A percentile compares a stretch with the other conserved stretches of the same genome.
These are phyloP conservation scores for Myrica gale DNA, from an alignment of 306 rosid genomes.

Conservation along the genomic window DNA sequence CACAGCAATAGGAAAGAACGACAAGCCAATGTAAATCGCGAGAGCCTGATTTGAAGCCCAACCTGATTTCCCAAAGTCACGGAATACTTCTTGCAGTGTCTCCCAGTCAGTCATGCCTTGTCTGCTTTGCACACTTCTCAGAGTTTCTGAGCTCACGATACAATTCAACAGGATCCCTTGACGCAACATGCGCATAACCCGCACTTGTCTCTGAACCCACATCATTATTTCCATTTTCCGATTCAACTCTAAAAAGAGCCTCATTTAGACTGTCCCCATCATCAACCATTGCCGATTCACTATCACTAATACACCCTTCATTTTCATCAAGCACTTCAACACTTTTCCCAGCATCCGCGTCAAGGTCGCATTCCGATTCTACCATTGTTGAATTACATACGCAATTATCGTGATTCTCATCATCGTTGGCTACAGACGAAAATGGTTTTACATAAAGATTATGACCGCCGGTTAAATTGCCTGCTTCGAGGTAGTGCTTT, in stretches of 20 bases:
- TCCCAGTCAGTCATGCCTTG: slow-evolving; percentile 46
- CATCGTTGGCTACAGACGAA: slow-evolving; percentile 37
- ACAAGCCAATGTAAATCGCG: slow-evolving; percentile 82
- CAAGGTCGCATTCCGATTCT: slow-evolving; percentile 34
- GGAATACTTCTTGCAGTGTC: slow-evolving; percentile 36
- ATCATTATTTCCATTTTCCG: slow-evolving; percentile 16
- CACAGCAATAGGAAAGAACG: slow-evolving; percentile 83
- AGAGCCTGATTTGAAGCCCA: slow-evolving; percentile 92
- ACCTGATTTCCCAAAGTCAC: slow-evolving; percentile 53
- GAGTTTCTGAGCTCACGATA: slow-evolving; percentile 45
- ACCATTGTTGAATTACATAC: slow-evolving; percentile 2
- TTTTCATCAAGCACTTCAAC: slow-evolving; percentile 30
- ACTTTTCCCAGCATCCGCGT: slow-evolving; percentile 48
- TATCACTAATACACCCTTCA: slow-evolving; percentile 22
- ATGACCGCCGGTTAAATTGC: slow-evolving; percentile 22
- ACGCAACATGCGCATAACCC: slow-evolving; percentile 39
- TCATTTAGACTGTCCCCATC: slow-evolving; percentile 29
- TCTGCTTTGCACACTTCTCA: slow-evolving; percentile 35
- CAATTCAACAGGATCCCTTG: slow-evolving; percentile 53
- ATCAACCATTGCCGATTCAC: slow-evolving; percentile 23
- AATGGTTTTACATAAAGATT: slow-evolving; percentile 30
- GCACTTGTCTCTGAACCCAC: slow-evolving; percentile 26
- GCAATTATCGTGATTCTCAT: slow-evolving; percentile 20
- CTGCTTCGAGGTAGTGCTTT: slow-evolving; percentile 20
- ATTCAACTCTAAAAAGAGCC: slow-evolving; percentile 29